Base-by-base conservation (phyloP, 1,284 basidiomycete genomes). In the Ustilago curta region DNA sequence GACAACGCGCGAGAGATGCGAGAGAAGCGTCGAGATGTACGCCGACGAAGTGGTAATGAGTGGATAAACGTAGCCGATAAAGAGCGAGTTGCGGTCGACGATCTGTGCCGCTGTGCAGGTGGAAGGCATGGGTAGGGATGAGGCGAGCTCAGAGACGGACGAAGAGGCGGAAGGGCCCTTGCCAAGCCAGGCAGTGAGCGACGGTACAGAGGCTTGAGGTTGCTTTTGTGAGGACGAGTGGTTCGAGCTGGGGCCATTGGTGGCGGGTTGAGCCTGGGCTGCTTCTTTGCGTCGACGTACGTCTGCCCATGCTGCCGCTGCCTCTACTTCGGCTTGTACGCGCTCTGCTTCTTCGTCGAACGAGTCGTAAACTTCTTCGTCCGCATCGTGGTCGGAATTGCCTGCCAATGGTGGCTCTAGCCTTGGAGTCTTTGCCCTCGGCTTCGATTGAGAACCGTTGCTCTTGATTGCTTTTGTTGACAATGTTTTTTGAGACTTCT, bases 31-130 rank as follows among this genome's bases (percentile, higher is more conserved):
- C 3, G 72, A 44, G 21, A 82, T 65, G 44, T 67, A 59, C 6
- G 68, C 64, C 21, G 73, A 27, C 1, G 73, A 68, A 2, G 65
- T 29, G 12, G 67, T 76, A 9, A 58, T 64, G 32, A 84, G 56
- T 3, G 82, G 78, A 39, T 82, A 84, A 35, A 80, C 82, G 52
- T 79, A 84, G 51, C 77, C 82, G 53, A 84, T 61, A 61, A 84
- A 84, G 35, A 83, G 77, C 7, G 78, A 81, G 65, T 67, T 67
- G 47, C 83, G 79, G 58, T 84, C 83, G 48, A 73, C 67, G 42
- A 84, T 73, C 44, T 73, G 78, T 0, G 83, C 80, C 4, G 67
- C 58, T 2, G 50, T 4, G 43, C 74, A 76, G 1, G 78, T 78
- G 1, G 70, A 71, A 5, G 82, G 82, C 69, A 76, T 72, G 11